A percentile compares a stretch with the other conserved stretches of the same genome.
Evolutionary conservation across 139 green algal species (phyloP).

Genomic region (Closterium sp.): DNA sequence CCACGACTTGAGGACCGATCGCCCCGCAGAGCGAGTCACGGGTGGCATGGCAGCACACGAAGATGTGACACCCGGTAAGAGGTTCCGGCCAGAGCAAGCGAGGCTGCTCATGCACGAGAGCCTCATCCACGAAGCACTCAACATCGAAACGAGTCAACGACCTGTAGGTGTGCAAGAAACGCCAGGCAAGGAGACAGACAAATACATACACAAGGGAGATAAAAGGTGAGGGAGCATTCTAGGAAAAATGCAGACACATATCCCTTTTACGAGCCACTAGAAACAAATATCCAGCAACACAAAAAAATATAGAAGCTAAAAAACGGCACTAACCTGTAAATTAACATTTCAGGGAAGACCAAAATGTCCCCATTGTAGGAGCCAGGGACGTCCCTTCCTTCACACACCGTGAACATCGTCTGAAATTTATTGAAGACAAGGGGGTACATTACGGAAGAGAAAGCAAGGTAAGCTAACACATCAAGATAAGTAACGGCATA

Average conservation of each 20-base stretch:
- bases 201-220: background rate
- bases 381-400: background rate
- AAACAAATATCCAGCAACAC: no score
- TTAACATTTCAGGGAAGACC: background rate
- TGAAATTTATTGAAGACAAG: background rate
- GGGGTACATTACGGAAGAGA: background rate
- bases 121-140: background rate
- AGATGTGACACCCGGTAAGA: background rate
- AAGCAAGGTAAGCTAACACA: background rate
- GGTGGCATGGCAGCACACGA: constrained; percentile 3
- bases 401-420: background rate
- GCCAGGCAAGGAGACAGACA: background rate
- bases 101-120: background rate
- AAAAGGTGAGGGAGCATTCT: no score
- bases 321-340: background rate
- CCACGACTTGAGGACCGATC: background rate
- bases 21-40: background rate
- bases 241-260: no score
- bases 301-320: no score
- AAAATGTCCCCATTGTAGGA: background rate
- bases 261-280: no score
- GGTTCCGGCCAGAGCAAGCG: background rate
- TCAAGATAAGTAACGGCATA: background rate
- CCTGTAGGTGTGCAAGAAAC: background rate
- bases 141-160: background rate